Percentiles rank a stretch among this genome's conserved stretches.
phyloP scores from a whole-genome alignment of 139 green algal species.

The Mesostigma viride region DNA sequence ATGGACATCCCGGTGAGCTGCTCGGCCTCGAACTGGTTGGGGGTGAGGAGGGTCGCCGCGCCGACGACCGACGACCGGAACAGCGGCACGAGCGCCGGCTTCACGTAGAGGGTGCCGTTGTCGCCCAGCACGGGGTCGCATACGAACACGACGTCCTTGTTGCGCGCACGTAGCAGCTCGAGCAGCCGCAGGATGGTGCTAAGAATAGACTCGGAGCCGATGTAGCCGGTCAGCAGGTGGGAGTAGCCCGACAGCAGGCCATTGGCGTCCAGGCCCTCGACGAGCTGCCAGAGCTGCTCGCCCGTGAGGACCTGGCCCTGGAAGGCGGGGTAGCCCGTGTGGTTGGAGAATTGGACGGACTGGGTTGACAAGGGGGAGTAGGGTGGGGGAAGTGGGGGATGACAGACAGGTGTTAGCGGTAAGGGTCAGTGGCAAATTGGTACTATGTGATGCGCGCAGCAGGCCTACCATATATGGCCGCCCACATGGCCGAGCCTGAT shows the following conservation, averaged over 20 bases:
- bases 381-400: no score
- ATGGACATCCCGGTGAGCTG: constrained; percentile 47
- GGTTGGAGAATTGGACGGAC: constrained; percentile 80
- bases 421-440: no score
- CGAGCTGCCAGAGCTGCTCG: constrained; percentile 46
- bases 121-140: constrained; percentile 93
- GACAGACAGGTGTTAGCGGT: no score
- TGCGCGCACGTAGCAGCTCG: constrained; percentile 39
- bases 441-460: no score
- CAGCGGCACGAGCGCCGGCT: constrained; percentile 50
- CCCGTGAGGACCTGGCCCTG: constrained; percentile 54
- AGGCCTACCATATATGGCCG: no score
- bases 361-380: no score
- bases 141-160: constrained; percentile 55
- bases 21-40: constrained; percentile 84
- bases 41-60: constrained; percentile 60
- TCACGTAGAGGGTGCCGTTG: constrained; percentile 70
- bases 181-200: constrained; percentile 51
- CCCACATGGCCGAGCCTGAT: no score
- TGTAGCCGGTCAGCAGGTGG: constrained; percentile 91
- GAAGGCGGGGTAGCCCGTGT: constrained; percentile 62
- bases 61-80: constrained; percentile 56
- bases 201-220: constrained; percentile 65
- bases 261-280: constrained; percentile 74
- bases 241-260: constrained; percentile 64